phyloP scores from a whole-genome alignment of 192 early-diverging fungal species.

The Backusella sp. region DNA sequence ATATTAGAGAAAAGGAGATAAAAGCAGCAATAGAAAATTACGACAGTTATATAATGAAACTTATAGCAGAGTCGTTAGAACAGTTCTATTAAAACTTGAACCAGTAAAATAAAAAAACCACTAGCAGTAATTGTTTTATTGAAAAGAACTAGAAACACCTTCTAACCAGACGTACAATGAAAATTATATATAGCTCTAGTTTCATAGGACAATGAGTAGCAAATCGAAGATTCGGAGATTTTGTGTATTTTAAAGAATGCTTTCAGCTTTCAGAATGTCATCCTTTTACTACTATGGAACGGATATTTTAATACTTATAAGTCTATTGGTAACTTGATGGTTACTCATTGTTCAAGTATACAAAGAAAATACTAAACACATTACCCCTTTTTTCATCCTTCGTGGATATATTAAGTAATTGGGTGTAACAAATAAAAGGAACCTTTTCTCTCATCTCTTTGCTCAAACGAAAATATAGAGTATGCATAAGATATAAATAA shows the following conservation, averaged over 20 bases:
- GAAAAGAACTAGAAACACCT: not conserved
- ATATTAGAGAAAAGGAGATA: constrained; percentile 1
- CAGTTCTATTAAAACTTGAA: constrained; percentile 1
- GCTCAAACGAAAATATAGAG: not conserved
- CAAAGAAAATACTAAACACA: not conserved
- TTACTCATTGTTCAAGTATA: not conserved
- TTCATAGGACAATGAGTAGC: not conserved
- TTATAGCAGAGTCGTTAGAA: not conserved
- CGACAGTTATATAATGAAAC: not conserved
- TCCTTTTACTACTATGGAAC: not conserved
- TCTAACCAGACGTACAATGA: not conserved
- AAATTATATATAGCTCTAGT: not conserved
- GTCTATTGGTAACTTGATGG: not conserved
- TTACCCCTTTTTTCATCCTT: not conserved
- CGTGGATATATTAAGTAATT: not conserved
- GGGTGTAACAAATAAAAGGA: not conserved
- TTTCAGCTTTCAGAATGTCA: not conserved
- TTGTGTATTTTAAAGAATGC: not conserved
- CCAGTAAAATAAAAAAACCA: not conserved
- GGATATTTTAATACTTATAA: not conserved
- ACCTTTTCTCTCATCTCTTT: not conserved
- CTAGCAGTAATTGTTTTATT: not conserved
- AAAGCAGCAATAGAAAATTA: not conserved
- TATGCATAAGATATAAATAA: not conserved
- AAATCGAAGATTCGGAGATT: not conserved